Conservation (phyloP, 768 basidiomycete species). For the Lyophyllum atratum region DNA sequence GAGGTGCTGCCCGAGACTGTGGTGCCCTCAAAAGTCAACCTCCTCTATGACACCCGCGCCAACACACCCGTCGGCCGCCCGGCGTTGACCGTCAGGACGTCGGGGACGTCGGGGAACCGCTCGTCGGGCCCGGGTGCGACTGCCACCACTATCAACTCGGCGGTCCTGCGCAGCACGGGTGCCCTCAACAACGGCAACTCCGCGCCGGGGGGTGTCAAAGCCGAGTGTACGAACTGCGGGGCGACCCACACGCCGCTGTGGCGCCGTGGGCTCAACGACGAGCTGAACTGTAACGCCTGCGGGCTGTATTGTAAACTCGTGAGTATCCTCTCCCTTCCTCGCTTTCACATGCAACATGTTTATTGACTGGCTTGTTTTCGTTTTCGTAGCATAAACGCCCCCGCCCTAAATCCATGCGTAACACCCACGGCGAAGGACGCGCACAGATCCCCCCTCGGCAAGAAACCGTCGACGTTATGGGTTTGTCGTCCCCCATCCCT, state of each 20-base stretch:
- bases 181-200: conserved; percentile 31
- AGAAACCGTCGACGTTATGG: conserved; percentile 74
- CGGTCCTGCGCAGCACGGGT: conserved; percentile 36
- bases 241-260: conserved; percentile 88
- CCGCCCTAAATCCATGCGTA: conserved; percentile 86
- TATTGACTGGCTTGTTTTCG: not conserved
- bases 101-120: conserved; percentile 44
- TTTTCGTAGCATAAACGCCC: conserved; percentile 76
- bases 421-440: conserved; percentile 71
- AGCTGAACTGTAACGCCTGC: conserved; percentile 88
- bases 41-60: conserved; percentile 51
- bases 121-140: conserved; percentile 68
- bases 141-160: conserved; percentile 55
- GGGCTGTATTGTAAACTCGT: conserved; percentile 87
- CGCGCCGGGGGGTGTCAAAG: conserved; percentile 64
- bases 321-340: conserved; percentile 24
- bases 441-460: conserved; percentile 63
- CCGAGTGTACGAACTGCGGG: conserved; percentile 87
- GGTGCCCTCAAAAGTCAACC: conserved; percentile 59
- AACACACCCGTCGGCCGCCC: conserved; percentile 51
- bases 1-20: conserved; percentile 52
- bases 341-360: not conserved
- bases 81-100: conserved; percentile 62
- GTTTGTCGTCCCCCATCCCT: conserved; percentile 43
- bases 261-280: conserved; percentile 84